phyloP scores from a whole-genome alignment of 2,329 filamentous ascomycete genomes.

The Ceratocystiopsis brevicomis region DNA sequence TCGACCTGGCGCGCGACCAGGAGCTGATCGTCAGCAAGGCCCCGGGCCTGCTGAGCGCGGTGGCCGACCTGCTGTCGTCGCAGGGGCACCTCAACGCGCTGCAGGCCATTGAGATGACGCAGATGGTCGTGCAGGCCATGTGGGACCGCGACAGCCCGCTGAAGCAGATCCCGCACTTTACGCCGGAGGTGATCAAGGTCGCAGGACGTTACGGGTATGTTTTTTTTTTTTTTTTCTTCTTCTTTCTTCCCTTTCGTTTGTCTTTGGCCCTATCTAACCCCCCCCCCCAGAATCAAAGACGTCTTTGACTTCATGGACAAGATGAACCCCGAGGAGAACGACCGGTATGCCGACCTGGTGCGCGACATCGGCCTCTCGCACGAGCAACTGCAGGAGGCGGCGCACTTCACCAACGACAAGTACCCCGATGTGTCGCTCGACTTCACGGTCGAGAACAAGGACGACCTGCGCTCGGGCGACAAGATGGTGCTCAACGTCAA shows the following conservation, averaged over 20 bases:
- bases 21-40: conserved; percentile 72
- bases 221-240: not conserved
- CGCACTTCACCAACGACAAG: conserved; percentile 85
- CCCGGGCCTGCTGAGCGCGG: conserved; percentile 72
- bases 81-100: conserved; percentile 94
- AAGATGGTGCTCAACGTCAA: conserved; percentile 69
- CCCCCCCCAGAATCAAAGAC: conserved; percentile 52
- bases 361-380: conserved; percentile 63
- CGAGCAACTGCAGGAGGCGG: conserved; percentile 70
- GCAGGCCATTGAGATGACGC: conserved; percentile 97
- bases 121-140: conserved; percentile 98
- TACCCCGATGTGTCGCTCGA: conserved; percentile 91
- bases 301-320: conserved; percentile 97
- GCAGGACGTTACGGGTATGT: conserved; percentile 60
- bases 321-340: conserved; percentile 90
- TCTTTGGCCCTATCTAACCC: conserved; percentile 13
- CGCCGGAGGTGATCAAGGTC: conserved; percentile 61
- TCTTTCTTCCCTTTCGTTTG: not conserved
- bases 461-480: conserved; percentile 60
- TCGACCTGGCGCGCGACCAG: conserved; percentile 91
- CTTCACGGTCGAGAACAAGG: conserved; percentile 66
- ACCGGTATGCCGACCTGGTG: conserved; percentile 59
- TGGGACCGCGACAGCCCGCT: conserved; percentile 95
- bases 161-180: conserved; percentile 95
- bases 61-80: conserved; percentile 86